Conservation (phyloP, 805 yeast genomes). For the Yueomyces sp. region DNA sequence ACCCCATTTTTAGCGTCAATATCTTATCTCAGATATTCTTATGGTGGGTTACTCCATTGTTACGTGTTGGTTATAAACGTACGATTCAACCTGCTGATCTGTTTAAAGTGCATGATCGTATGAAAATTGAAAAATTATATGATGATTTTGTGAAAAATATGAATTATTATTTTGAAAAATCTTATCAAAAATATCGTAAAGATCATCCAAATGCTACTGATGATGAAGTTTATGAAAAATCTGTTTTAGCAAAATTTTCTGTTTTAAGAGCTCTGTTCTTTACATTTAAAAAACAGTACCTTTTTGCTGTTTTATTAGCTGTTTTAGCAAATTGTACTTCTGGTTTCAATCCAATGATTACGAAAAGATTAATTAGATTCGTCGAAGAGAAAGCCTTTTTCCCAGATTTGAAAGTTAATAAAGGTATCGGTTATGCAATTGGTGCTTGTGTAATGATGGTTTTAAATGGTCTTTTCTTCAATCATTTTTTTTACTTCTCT, state of each 20-base stretch:
- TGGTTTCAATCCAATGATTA: slow-evolving; percentile 53
- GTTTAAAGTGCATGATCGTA: slow-evolving; percentile 31
- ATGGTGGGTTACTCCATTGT: slow-evolving; percentile 56
- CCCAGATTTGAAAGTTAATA: slow-evolving; percentile 29
- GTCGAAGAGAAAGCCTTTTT: slow-evolving; percentile 40
- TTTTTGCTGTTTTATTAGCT: slow-evolving; percentile 31
- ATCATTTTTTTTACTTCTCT: slow-evolving; percentile 51
- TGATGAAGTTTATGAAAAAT: slow-evolving; percentile 25
- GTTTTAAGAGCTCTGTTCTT: slow-evolving; percentile 33
- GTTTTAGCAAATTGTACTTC: slow-evolving; percentile 33
- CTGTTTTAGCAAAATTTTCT: slow-evolving; percentile 16
- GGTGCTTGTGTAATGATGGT: slow-evolving; percentile 50
- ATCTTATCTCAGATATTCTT: slow-evolving; percentile 35
- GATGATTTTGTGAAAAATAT: slow-evolving; percentile 25
- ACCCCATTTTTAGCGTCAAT: slow-evolving; percentile 34
- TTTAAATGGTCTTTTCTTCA: slow-evolving; percentile 34
- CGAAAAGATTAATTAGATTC: slow-evolving; percentile 49
- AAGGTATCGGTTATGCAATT: slow-evolving; percentile 66
- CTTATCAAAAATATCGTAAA: slow-evolving; percentile 20
- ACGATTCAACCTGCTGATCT: slow-evolving; percentile 55
- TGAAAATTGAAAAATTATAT: slow-evolving; percentile 31
- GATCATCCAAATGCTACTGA: slow-evolving; percentile 26
- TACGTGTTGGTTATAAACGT: slow-evolving; percentile 58
- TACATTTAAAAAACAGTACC: slow-evolving; percentile 38
- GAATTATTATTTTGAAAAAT: slow-evolving; percentile 20